Percentiles rank a stretch among this genome's conserved stretches.
These are phyloP conservation scores for Diaporthe sp. DNA, from an alignment of 2,329 filamentous ascomycete species.

Conservation along the genomic window DNA sequence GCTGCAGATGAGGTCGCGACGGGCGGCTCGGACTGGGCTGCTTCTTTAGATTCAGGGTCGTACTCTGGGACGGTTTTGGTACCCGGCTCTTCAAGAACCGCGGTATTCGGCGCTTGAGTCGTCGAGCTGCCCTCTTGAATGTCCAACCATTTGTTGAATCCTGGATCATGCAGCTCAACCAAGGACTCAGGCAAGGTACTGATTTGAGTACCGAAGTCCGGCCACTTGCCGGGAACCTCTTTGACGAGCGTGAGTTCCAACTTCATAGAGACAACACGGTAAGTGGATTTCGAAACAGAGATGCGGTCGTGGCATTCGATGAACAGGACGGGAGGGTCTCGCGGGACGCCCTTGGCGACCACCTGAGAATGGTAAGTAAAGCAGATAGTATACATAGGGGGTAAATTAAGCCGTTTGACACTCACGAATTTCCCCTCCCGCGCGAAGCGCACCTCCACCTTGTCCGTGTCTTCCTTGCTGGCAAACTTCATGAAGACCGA, in stretches of 20 bases:
- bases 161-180: not conserved
- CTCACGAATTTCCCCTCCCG: not conserved
- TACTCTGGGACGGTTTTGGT: too few relatives aligned
- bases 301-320: constrained; percentile 47
- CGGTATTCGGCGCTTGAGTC: not conserved
- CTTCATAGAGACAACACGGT: constrained; percentile 50
- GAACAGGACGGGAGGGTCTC: constrained; percentile 20
- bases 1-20: not conserved
- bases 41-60: not conserved
- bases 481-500: constrained; percentile 57
- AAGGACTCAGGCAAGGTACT: constrained; percentile 35
- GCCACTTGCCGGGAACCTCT: constrained; percentile 50
- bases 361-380: not conserved
- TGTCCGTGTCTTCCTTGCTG: constrained; percentile 47
- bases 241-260: constrained; percentile 53
- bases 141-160: not conserved
- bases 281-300: constrained; percentile 43
- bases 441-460: constrained; percentile 39
- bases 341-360: constrained; percentile 21
- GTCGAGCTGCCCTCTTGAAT: not conserved
- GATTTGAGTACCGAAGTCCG: constrained; percentile 48
- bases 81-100: too few relatives aligned
- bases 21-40: not conserved
- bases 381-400: not conserved
- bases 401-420: not conserved